Evolutionary conservation across 208 protist genomes (phyloP), one percentile per base, ranked within the genome.

Genomic region (Leishmania arabica): DNA sequence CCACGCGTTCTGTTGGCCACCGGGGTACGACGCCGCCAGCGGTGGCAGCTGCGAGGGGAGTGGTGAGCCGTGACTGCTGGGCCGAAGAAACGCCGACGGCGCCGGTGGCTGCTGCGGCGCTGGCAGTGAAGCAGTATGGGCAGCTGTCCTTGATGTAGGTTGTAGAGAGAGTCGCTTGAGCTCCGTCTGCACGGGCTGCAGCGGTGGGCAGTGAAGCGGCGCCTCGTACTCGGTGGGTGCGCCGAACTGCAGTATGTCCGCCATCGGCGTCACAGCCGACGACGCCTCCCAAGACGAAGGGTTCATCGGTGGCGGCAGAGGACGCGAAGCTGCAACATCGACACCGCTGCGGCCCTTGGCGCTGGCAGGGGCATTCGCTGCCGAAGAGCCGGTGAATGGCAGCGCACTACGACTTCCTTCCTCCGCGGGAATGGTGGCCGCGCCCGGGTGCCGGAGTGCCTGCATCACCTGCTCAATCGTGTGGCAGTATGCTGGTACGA

Each of bases 391-490:
- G 13, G 42, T 73, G 9, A 7, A 34, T 73, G 69, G 27, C 42
- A 45, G 27, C 31, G 42, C 45, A 37, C 45, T 24, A 13, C 24
- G 24, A 15, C 37, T 73, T 21, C 27, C 45, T 47, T 54, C n/a
- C 45, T 21, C 45, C 45, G 13, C 64, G 56, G 70, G 7, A 56
- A 49, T 3, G 13, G 58, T 47, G 64, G 31, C 17, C 21, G 47
- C 49, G 75, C 47, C 76, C 11, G 77, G 82, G 24, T 77, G 91
- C 8, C 85, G 82, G 37, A 97, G 86, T 7, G 89, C 90, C 69
- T 78, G 79, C 75, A 95, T 86, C 6, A 92, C 94, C 9, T 90
- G 80, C 56, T 93, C 91, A 49, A 95, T 88, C 40, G 91, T 95
- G 47, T 87, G 88, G 79, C 91, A 94, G 37, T 77, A 84, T 49